These are phyloP conservation scores for Cenococcum geophilum DNA, from an alignment of 495 filamentous ascomycete genomes.

Conservation along the genomic window DNA sequence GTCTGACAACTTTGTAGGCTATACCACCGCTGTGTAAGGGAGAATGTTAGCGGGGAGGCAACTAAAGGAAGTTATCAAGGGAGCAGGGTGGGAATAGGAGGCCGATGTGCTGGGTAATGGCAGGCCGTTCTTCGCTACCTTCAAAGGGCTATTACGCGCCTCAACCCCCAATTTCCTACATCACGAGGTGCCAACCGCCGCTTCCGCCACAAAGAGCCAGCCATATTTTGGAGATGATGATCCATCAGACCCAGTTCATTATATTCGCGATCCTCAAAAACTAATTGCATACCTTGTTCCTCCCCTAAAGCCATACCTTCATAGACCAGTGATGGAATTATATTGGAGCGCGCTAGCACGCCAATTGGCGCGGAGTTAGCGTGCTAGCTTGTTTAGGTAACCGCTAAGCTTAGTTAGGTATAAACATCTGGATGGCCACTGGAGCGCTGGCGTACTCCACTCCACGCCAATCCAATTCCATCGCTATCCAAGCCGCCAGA, in stretches of 20 bases:
- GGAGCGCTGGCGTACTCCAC: no score
- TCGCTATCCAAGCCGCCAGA: slow-evolving; percentile 31
- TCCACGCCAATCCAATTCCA: no score
- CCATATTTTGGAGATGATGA: slow-evolving; percentile 26
- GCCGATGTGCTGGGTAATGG: no score
- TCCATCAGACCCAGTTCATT: slow-evolving; percentile 30
- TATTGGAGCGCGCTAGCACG: no score
- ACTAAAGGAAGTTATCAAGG: neutral
- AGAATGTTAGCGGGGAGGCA: neutral
- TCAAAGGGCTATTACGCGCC: neutral
- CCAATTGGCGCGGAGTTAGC: no score
- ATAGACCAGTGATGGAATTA: slow-evolving; percentile 14
- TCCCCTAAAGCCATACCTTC: slow-evolving; percentile 33
- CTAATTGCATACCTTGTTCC: slow-evolving; percentile 37
- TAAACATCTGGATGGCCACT: no score
- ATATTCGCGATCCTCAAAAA: slow-evolving; percentile 36
- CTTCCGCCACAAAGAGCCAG: slow-evolving; percentile 3
- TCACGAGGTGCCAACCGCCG: slow-evolving; percentile 9
- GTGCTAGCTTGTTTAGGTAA: no score
- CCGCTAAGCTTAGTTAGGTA: no score
- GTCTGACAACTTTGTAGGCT: slow-evolving; percentile 1
- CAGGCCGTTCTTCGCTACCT: neutral
- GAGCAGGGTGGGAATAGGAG: neutral
- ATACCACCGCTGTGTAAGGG: slow-evolving; percentile 3
- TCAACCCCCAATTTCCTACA: neutral